Evolutionary conservation across 768 basidiomycete species (phyloP).

Genomic region (Boletus sensibilis): DNA sequence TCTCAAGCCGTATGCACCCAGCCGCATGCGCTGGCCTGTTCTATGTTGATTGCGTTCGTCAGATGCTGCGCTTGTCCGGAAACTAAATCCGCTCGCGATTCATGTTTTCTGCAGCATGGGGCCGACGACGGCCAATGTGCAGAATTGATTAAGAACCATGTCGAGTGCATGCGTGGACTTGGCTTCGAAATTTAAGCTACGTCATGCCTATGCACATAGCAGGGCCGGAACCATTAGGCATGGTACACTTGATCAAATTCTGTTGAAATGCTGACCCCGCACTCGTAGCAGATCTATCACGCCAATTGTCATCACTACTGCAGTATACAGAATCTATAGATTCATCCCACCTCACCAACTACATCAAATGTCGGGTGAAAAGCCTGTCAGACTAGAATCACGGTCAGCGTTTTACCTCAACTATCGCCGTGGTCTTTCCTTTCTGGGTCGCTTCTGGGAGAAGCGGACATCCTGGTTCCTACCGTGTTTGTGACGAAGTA

Average conservation of each 20-base stretch:
- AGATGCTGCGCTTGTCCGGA: conserved; percentile 97
- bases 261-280: background rate
- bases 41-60: conserved; percentile 2
- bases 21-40: background rate
- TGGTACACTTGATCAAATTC: background rate
- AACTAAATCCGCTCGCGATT: conserved; percentile 89
- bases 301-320: background rate
- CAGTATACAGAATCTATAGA: background rate
- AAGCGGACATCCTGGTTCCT: background rate
- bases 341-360: conserved; percentile 9
- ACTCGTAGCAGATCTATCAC: background rate
- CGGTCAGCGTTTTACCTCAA: background rate
- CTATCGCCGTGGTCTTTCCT: background rate
- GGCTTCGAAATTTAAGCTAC: conserved; percentile 75
- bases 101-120: conserved; percentile 79
- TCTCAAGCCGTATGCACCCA: conserved; percentile 80
- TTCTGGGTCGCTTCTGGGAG: background rate
- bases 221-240: background rate
- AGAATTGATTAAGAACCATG: conserved; percentile 73
- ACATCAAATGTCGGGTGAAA: background rate
- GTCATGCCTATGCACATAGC: background rate
- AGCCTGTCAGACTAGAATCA: background rate
- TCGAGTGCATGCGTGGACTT: conserved; percentile 86
- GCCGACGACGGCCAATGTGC: conserved; percentile 78
- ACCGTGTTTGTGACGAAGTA: background rate